Evolutionary conservation across 306 rosid species (phyloP).

Genomic region (Cicer arietinum): DNA sequence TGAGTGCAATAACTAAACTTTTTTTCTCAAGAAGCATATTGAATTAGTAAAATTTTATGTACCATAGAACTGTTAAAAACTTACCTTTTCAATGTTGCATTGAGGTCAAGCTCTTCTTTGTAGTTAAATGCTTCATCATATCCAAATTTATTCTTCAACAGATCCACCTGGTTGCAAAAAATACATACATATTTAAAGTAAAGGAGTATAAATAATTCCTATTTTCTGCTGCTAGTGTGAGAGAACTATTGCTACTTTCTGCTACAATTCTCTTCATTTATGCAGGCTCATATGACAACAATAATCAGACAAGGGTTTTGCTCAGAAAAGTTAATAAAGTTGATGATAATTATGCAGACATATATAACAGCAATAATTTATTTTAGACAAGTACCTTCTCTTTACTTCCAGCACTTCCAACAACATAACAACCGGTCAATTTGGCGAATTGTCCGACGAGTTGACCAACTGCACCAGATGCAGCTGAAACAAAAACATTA

Average conservation of each 20-base stretch:
- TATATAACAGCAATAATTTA: neutral
- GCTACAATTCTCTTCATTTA: neutral
- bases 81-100: slow-evolving; percentile 41
- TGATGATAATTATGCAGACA: neutral
- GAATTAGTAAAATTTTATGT: neutral
- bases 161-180: slow-evolving; percentile 38
- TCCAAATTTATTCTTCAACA: slow-evolving; percentile 46
- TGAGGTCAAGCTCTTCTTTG: slow-evolving; percentile 47
- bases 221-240: no score
- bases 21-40: slow-evolving; percentile 1
- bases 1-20: neutral
- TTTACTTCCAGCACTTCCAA: slow-evolving; percentile 61
- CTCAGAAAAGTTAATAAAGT: neutral
- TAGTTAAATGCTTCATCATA: slow-evolving; percentile 48
- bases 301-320: no score
- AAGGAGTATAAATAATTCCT: neutral
- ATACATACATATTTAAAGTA: neutral
- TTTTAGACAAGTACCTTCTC: slow-evolving; percentile 42
- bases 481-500: slow-evolving; percentile 49
- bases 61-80: neutral
- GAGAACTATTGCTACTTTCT: neutral
- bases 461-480: slow-evolving; percentile 53
- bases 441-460: slow-evolving; percentile 51
- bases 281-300: neutral
- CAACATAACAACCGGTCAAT: slow-evolving; percentile 42